Base-by-base conservation (phyloP, 2,329 filamentous ascomycete genomes). In the Botryosphaeria agaves region DNA sequence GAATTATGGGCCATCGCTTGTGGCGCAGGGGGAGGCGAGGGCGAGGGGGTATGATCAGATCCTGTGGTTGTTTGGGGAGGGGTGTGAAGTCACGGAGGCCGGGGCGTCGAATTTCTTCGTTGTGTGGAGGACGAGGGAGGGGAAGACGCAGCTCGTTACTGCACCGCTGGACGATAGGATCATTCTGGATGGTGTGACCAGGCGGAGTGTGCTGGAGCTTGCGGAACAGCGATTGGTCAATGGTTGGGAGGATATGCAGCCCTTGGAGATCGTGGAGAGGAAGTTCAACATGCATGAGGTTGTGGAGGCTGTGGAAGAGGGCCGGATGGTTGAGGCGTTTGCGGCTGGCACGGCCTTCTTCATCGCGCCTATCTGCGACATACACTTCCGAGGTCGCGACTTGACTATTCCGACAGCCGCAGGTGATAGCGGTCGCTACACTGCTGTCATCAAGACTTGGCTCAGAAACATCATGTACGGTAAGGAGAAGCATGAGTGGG, bases 51-150 rank as follows among this genome's bases (percentile, higher is more conserved):
- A 73, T 55, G 71, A 87, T 47, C 87, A 94, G 64, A 77, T 94
- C 33, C 67, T 94, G n/a, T 94, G 85, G 85, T 66, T 94, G 30
- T 89, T 92, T 46, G 83, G 83, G 1, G 54, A 69, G 24, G 66
- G 87, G 41, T 70, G 69, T 31, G 70, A 72, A 48, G 84, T 91
- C 38, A 94, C 85, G 2, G 85, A 94, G 60, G 85, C 85, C 2
- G 85, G 85, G 4, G 85, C 83, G 8, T 81, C 73, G 46, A 94
- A 94, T 57, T 93, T 93, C 59, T 92, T 94, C 47, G 63, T 92
- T 5, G 61, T 93, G 8, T 84, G 78, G 80, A 67, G 64, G 47
- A 68, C 65, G 28, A 68, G 64, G 48, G 67, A 75, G 41, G 73
- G 68, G 5, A 66, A 62, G 43, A 47, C 67, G 15, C 66, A 89